Conservation (phyloP, 345 rosid genomes). For the Eucalyptus pumila region DNA sequence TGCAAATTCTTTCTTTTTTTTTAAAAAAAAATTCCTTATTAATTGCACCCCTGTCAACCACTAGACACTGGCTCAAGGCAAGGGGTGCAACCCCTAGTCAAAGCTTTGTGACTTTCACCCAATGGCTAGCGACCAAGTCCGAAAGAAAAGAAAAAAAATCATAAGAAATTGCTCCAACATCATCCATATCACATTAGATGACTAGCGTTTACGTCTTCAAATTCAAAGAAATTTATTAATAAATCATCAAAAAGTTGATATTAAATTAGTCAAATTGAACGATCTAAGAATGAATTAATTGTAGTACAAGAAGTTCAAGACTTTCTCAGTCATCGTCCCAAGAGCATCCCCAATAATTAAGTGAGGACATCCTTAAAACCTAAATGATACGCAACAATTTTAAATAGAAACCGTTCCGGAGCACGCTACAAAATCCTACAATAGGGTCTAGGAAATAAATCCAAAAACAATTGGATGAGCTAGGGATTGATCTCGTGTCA, state of each 20-base stretch:
- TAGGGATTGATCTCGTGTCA: background rate
- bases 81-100: accelerated
- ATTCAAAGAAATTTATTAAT: no score
- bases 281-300: accelerated
- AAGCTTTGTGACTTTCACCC: accelerated
- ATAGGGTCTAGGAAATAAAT: background rate
- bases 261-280: accelerated
- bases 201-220: accelerated
- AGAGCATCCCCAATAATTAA: background rate
- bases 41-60: background rate
- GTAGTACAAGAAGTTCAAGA: background rate
- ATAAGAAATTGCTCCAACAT: accelerated
- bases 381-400: background rate
- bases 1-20: accelerated
- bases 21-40: accelerated
- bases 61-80: background rate
- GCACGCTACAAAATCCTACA: background rate
- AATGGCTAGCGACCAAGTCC: background rate
- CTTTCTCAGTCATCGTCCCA: no score
- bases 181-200: accelerated
- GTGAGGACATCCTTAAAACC: background rate
- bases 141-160: accelerated
- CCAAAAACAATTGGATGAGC: background rate
- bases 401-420: background rate
- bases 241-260: background rate